Evolutionary conservation across 768 basidiomycete species (phyloP), one percentile per base, ranked within the genome.

Genomic region (Strobilomyces dryophilus): DNA sequence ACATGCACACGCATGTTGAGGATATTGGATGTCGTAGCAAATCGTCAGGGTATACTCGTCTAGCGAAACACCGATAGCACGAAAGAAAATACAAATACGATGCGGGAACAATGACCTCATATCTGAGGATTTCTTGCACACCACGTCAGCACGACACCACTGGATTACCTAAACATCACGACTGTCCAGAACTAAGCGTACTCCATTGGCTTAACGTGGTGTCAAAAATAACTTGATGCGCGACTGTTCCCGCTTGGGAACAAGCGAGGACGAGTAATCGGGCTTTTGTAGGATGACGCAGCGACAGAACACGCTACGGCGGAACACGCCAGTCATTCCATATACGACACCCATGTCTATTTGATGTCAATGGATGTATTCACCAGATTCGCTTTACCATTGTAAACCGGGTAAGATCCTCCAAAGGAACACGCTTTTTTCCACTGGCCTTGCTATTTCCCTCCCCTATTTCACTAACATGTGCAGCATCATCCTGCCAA

Each of bases 361-460:
- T 24, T 24, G 24, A 24, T 24, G 24, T 4, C 24, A 24, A 24
- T 24, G 24, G 24, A 24, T 24, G 24, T 29, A 29, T 29, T 45
- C n/a, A 85, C 81, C 82, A 95, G 42, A 95, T 95, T 48, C 91
- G 78, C 66, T 95, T 95, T 43, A 95, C 88, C 94, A 98, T 98
- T 18, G 93, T 95, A 75, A 89, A 98, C 51, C 94, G 72, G 32
- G 92, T 95, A 45, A 98, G 78, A 64, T 95, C 92, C 66, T 97
- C 93, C 46, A 98, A 70, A 53, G 82, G 81, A 52, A 90, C 78
- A 43, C 84, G 75, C 52, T 80, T 84, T 51, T 60, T 73, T 17
- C 54, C 66, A 14, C 62, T 62, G 27, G 29, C 59, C 35, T 54
- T 57, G 21, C 1, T 35, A 1, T n/a, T 43, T 5, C 47, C 53